Evolutionary conservation across 495 filamentous ascomycete species (phyloP), one percentile per base, ranked within the genome.

Genomic region (Astrocystis sublimbata): DNA sequence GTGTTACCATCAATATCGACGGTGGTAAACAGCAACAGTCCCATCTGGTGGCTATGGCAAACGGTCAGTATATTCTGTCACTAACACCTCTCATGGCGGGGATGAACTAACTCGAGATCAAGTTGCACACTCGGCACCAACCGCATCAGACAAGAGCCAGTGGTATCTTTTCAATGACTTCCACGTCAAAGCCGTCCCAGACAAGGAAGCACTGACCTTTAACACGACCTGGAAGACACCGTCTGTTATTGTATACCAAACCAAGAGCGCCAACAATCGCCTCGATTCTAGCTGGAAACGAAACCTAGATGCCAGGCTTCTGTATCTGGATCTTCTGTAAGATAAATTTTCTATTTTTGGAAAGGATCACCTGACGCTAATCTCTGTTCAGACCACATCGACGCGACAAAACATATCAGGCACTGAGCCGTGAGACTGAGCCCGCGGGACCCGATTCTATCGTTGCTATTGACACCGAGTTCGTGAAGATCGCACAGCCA

Each of bases 141-240:
- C 80, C 6, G 65, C 81, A 5, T 78, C 85, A 7, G 71, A 71
- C 1, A 78, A 85, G 54, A 84, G 79, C 64, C 85, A 86, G 62
- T 99, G 94, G 94, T 90, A 97, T 68, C 71, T 99, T 4, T 96
- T 99, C 75, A 99, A 99, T 57, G 94, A 99, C 74, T 99, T 99
- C 65, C 78, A 96, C 12, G 94, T 99, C 33, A 85, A 89, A 5
- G 85, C 88, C n/a, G 81, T 96, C 17, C 81, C 87, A 13, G 78
- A 66, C 8, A 88, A 89, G 36, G 93, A 98, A 70, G 96, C 96
- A 4, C 77, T 98, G 12, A 85, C 87, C 13, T 98, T 98, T 68
- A 92, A 91, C 36, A 83, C 89, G 23, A 79, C 85, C 6, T 98
- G 96, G 93, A 99, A 97, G 78, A 81, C 88, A 49, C 96, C 94